Conservation (phyloP, 108 stramenopile species). For the Conticribra weissflogii region DNA sequence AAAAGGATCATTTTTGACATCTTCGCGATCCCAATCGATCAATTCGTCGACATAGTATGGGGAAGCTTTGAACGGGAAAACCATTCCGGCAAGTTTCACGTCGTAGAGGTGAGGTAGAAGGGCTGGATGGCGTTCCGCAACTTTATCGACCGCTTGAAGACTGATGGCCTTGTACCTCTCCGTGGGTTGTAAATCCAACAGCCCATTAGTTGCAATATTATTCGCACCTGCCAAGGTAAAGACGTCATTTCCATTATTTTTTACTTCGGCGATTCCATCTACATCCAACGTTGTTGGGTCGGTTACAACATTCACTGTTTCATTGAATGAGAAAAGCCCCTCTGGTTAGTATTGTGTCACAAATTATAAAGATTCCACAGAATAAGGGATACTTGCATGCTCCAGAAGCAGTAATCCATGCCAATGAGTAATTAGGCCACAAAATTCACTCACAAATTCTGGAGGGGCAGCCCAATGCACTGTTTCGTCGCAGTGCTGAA, state of each 20-base stretch:
- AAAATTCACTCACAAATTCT: not conserved
- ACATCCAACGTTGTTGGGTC: too few species aligned
- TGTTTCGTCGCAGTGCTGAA: constrained; percentile 2
- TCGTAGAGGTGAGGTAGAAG: constrained; percentile 49
- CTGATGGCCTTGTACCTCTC: constrained; percentile 62
- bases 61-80: constrained; percentile 65
- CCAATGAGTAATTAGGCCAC: too few species aligned
- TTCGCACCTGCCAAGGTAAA: constrained; percentile 34
- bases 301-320: too few species aligned
- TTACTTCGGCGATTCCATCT: too few species aligned
- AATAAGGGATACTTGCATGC: too few species aligned
- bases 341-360: too few species aligned
- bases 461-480: not conserved
- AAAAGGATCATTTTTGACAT: constrained; percentile 55
- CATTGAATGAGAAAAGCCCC: too few species aligned
- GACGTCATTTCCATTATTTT: constrained; percentile 17
- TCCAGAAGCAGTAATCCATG: too few species aligned
- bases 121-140: constrained; percentile 50
- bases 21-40: constrained; percentile 56
- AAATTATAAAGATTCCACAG: too few species aligned
- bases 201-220: constrained; percentile 43
- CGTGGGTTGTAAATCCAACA: constrained; percentile 34
- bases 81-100: constrained; percentile 48
- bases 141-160: constrained; percentile 51
- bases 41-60: constrained; percentile 62